Evolutionary conservation across 352 stramenopile genomes (phyloP), one percentile per base, ranked within the genome.

Genomic region (Phytophthora constricta): DNA sequence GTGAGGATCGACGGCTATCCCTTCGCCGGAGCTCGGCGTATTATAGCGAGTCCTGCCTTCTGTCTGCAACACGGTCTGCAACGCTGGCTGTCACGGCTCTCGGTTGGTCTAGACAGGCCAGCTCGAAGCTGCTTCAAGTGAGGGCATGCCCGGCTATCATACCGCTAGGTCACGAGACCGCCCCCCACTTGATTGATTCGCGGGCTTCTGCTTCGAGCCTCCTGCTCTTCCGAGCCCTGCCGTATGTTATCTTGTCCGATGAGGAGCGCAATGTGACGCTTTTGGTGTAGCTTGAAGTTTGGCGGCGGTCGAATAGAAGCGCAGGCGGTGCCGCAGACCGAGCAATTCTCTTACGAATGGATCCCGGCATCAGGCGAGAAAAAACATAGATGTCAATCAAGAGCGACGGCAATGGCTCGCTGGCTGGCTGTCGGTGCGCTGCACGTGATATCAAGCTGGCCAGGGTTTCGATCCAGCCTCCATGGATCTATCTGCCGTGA

Each of bases 181-280:
- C n/a, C n/a, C n/a, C n/a, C n/a, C n/a, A 60, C 53, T 60, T 60
- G 53, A 60, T 60, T 60, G 11, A 42, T 42, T n/a, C n/a, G n/a
- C n/a, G 34, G 34, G n/a, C 39, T 51, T 60, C 39, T 43, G 53
- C 50, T 23, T 33, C 27, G 23, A 49, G 17, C 14, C 34, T 10
- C n/a, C n/a, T 42, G 34, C 34, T 10, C n/a, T 42, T 42, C 34
- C 34, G 34, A 16, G n/a, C 34, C 34, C 34, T 42, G 27, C n/a
- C n/a, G n/a, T n/a, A n/a, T n/a, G n/a, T n/a, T n/a, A n/a, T n/a
- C n/a, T n/a, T n/a, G n/a, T n/a, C 34, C 34, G 34, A 42, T 42
- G 26, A 9, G 31, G 13, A 7, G 2, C n/a, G 14, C 52, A 41
- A 59, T 33, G 22, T 59, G 39, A 49, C 52, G 52, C 22, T 42